These are phyloP conservation scores for Cucurbita maxima DNA, from an alignment of 306 rosid species.

Conservation along the genomic window DNA sequence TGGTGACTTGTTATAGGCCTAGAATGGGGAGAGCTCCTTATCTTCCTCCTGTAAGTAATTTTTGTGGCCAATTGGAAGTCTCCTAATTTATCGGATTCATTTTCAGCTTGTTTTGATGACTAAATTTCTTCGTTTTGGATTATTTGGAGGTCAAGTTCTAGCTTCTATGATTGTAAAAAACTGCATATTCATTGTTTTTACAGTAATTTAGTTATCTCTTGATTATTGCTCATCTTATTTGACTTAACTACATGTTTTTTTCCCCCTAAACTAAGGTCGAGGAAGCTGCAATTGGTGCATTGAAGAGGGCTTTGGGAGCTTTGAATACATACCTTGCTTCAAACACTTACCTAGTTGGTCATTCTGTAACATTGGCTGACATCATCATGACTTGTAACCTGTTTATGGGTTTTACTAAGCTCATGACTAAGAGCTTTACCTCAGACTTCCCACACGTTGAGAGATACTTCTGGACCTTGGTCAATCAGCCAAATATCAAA, in stretches of 20 bases:
- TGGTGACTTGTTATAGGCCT: conserved; percentile 17
- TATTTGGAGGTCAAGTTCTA: neutral
- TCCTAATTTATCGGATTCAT: neutral
- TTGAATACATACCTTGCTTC: conserved; percentile 55
- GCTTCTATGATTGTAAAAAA: neutral
- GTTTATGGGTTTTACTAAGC: conserved; percentile 18
- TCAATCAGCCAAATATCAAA: conserved; percentile 67
- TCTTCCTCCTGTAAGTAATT: conserved; percentile 48
- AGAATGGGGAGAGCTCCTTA: conserved; percentile 27
- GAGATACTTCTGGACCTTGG: conserved; percentile 87
- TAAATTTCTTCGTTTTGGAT: neutral
- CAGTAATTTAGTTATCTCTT: neutral
- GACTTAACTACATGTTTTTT: neutral
- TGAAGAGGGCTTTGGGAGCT: conserved; percentile 45
- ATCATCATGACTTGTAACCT: conserved; percentile 37
- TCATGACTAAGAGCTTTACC: conserved; percentile 57
- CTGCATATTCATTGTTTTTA: neutral
- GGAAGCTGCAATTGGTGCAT: conserved; percentile 44
- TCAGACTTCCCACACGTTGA: conserved; percentile 81
- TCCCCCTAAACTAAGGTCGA: conserved; percentile 35
- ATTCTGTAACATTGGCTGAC: conserved; percentile 68
- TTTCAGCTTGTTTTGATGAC: neutral
- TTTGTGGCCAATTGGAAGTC: neutral
- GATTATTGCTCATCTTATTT: neutral
- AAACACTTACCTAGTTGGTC: conserved; percentile 69